A percentile compares a stretch with the other conserved stretches of the same genome.
Conservation (phyloP, 2,329 filamentous ascomycete species). For the Colletotrichum siamense region DNA sequence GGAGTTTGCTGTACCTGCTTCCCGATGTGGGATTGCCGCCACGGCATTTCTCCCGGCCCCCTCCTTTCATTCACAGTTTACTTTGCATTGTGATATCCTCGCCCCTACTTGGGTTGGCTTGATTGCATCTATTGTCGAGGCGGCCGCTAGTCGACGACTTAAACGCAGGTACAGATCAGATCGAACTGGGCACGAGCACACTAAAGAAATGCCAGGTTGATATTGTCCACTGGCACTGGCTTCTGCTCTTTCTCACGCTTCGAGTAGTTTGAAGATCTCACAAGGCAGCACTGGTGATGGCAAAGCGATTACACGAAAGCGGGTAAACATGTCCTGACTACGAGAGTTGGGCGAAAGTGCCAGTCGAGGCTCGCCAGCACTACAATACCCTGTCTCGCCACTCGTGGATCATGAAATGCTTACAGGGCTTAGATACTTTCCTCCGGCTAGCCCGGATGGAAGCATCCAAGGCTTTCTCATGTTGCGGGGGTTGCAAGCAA, state of each 20-base stretch:
- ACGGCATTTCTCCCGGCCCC: background rate
- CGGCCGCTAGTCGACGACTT: background rate
- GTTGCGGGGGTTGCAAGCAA: background rate
- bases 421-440: background rate
- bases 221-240: background rate
- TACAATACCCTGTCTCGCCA: background rate
- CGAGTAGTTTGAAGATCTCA: background rate
- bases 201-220: background rate
- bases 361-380: background rate
- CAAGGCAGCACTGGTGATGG: background rate
- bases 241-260: background rate
- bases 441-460: background rate
- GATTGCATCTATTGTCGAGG: background rate
- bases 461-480: background rate
- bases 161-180: background rate
- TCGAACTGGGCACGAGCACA: background rate
- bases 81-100: background rate
- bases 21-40: background rate
- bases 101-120: background rate
- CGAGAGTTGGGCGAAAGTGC: background rate
- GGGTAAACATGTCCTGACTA: background rate
- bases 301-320: background rate
- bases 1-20: background rate
- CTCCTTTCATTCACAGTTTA: background rate
- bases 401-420: background rate